These are phyloP conservation scores for Neurospora sp. DNA, from an alignment of 495 filamentous ascomycete species.

Conservation along the genomic window DNA sequence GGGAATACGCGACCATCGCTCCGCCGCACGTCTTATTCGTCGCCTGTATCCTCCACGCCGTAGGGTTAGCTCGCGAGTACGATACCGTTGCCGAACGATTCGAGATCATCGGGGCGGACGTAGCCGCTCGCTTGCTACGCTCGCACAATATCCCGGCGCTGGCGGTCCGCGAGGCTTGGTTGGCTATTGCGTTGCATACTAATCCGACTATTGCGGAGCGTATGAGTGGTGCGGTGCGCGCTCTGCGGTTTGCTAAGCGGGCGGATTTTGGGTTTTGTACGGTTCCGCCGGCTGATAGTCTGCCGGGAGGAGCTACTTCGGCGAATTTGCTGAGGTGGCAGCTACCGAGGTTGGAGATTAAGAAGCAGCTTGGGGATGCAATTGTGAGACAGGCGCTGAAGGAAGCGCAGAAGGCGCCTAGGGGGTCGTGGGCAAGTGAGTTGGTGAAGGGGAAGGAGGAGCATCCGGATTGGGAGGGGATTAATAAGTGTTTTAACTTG, in stretches of 20 bases:
- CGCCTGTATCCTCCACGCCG: constrained; percentile 37
- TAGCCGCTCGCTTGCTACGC: constrained; percentile 23
- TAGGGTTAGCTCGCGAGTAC: constrained; percentile 27
- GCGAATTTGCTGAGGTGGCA: constrained; percentile 16
- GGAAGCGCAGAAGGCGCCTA: constrained; percentile 31
- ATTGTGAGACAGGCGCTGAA: constrained; percentile 32
- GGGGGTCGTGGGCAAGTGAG: constrained; percentile 23
- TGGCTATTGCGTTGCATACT: constrained; percentile 37
- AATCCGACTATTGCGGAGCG: constrained; percentile 36
- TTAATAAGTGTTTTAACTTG: constrained; percentile 14
- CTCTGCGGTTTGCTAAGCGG: constrained; percentile 28
- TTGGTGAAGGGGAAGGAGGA: constrained; percentile 22
- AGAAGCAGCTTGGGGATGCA: constrained; percentile 38
- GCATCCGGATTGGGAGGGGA: constrained; percentile 23
- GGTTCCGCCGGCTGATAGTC: not conserved
- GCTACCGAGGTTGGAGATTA: constrained; percentile 29
- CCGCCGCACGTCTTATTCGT: constrained; percentile 25
- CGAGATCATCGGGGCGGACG: constrained; percentile 38
- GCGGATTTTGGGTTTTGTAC: constrained; percentile 31
- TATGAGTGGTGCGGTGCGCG: constrained; percentile 23
- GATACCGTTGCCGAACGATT: constrained; percentile 32
- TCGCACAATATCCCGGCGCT: constrained; percentile 16
- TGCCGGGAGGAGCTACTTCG: constrained; percentile 5
- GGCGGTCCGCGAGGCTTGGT: constrained; percentile 32
- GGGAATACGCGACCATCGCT: constrained; percentile 3